Base-by-base conservation (phyloP, 805 yeast genomes). In the Ogataea paraovalis region DNA sequence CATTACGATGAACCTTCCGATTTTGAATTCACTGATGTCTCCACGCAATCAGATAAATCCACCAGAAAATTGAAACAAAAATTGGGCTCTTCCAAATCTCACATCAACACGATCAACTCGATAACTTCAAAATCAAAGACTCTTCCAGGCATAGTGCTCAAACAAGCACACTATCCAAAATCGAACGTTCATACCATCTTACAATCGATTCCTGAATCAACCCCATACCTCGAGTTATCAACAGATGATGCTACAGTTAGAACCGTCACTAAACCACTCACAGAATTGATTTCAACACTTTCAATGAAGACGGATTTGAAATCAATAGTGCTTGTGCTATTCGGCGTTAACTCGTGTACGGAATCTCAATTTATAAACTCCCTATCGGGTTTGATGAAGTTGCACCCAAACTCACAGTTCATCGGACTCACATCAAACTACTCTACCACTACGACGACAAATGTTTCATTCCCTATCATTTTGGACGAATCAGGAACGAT, bases 401-500 rank as follows among this genome's bases (percentile, higher is more conserved):
- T 7, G 9, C 34, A 30, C 14, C 16, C 34, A 30, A 30, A 30
- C 14, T 7, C 21, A 14, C 21, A 14, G 13, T 50, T 61, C 10
- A 43, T 61, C 28, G 64, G 61, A 0, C 48, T 63, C 14, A 58
- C 67, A 1, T 57, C 66, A 10, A 42, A 45, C 18, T 52, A 44
- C 33, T 39, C 45, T 9, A 44, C 45, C 4, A 46, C 33, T 2
- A n/a, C 22, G 6, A 56, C 59, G 38, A 32, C 34, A 1, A 48
- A 48, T 30, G 9, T 12, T 1, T 25, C 28, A 25, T 63, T 60
- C 42, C 69, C 70, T 1, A 52, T 66, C 3, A 22, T 66, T 10
- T 34, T 58, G 18, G 71, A 66, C 47, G 4, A 47, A 10, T 40
- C 48, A n/a, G 70, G 69, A 2, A 20, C 32, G 9, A 44, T 66